Conservation (phyloP, 805 yeast species). For the Zygosaccharomyces bailii region DNA sequence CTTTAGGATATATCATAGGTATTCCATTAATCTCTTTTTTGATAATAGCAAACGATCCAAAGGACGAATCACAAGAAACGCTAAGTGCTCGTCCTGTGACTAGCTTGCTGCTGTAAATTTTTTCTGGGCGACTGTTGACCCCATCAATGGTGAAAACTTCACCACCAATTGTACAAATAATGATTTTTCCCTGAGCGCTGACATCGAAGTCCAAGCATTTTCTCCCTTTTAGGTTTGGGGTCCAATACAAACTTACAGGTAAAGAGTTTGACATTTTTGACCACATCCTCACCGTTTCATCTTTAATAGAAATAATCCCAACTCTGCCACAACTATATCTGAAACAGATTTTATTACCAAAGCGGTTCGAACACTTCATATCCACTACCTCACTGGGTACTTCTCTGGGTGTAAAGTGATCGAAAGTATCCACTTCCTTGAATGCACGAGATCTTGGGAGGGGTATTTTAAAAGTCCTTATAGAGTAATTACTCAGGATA, state of each 20-base stretch:
- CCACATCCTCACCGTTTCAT: slow-evolving; percentile 28
- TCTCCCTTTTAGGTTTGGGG: slow-evolving; percentile 51
- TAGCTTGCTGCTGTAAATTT: slow-evolving; percentile 36
- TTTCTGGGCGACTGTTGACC: slow-evolving; percentile 17
- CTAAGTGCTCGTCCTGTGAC: slow-evolving; percentile 36
- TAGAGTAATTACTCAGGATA: slow-evolving; percentile 55
- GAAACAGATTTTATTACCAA: slow-evolving; percentile 45
- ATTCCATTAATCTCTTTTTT: slow-evolving; percentile 59
- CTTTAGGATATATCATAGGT: slow-evolving; percentile 50
- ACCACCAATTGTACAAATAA: slow-evolving; percentile 68
- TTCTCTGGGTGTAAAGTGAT: slow-evolving; percentile 35
- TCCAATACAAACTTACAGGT: slow-evolving; percentile 56
- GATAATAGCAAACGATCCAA: slow-evolving; percentile 63
- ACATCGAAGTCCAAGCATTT: slow-evolving; percentile 56
- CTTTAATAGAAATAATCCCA: slow-evolving; percentile 32
- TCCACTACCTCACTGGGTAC: slow-evolving; percentile 32
- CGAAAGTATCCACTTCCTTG: slow-evolving; percentile 35
- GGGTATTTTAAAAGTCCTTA: slow-evolving; percentile 47
- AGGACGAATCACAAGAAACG: slow-evolving; percentile 64
- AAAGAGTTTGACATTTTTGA: slow-evolving; percentile 40
- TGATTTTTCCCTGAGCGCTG: slow-evolving; percentile 62
- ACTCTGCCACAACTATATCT: slow-evolving; percentile 61
- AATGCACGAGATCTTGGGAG: slow-evolving; percentile 29
- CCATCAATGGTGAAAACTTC: slow-evolving; percentile 46
- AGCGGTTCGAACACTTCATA: slow-evolving; percentile 30